phyloP scores from a whole-genome alignment of 352 stramenopile species.

The Thalassiosira delicatula region DNA sequence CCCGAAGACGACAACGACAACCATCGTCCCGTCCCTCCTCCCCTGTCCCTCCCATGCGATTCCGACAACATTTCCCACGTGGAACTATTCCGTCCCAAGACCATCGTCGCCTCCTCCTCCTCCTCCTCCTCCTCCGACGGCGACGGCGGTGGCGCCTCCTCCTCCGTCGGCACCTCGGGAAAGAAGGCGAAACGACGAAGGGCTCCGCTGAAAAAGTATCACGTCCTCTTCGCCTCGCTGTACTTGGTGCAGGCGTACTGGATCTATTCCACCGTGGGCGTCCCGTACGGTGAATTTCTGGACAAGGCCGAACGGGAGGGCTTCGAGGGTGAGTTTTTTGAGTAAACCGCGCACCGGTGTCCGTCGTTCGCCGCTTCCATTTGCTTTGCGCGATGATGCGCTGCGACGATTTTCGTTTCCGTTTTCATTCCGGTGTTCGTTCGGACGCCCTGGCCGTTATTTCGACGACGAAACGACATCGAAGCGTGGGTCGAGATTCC shows the following conservation, averaged over 20 bases:
- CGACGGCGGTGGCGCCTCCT: neutral
- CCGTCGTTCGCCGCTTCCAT: too few relatives aligned
- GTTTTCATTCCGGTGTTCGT: too few relatives aligned
- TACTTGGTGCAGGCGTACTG: constrained; percentile 69
- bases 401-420: too few relatives aligned
- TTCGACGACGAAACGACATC: too few relatives aligned
- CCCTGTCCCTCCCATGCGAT: constrained; percentile 44
- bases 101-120: constrained; percentile 13
- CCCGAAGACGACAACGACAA: too few relatives aligned
- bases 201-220: constrained; percentile 45
- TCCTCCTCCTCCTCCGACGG: too few relatives aligned
- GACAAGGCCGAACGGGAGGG: constrained; percentile 81
- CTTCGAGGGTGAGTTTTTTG: constrained; percentile 78
- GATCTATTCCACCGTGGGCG: constrained; percentile 63
- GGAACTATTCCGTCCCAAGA: constrained; percentile 71
- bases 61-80: constrained; percentile 71
- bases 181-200: too few relatives aligned
- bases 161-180: neutral
- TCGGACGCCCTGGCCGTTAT: too few relatives aligned
- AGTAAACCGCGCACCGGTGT: too few relatives aligned
- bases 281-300: constrained; percentile 79
- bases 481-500: too few relatives aligned
- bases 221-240: constrained; percentile 67
- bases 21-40: too few relatives aligned
- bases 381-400: too few relatives aligned